Evolutionary conservation across 345 rosid genomes (phyloP).

Genomic region (Triadica sebifera): DNA sequence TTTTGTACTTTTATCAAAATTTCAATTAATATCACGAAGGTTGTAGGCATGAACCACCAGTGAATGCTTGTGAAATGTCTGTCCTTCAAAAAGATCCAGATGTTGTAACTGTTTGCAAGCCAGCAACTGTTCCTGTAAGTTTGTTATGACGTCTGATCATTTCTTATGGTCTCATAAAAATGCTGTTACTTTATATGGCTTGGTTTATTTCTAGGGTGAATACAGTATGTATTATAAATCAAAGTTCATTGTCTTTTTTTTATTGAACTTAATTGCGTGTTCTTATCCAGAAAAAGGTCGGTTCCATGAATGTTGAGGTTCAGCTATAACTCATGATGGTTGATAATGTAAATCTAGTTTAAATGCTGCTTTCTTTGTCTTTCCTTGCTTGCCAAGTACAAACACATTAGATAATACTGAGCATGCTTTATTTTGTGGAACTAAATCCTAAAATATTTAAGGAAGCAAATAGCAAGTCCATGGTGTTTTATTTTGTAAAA

Average conservation of each 20-base stretch:
- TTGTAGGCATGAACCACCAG: conserved; percentile 93
- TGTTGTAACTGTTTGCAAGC: conserved; percentile 81
- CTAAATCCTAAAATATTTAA: background rate
- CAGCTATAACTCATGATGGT: background rate
- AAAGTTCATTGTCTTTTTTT: background rate
- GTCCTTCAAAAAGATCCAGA: conserved; percentile 67
- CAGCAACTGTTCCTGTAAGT: conserved; percentile 87
- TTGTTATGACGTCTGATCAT: background rate
- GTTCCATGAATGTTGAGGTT: background rate
- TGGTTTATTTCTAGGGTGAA: background rate
- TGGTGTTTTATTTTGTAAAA: background rate
- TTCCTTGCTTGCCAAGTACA: background rate
- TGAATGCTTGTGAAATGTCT: conserved; percentile 54
- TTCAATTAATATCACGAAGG: conserved; percentile 35
- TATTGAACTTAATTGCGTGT: background rate
- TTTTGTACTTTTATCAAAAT: conserved; percentile 20
- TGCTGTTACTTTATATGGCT: background rate
- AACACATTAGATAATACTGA: background rate
- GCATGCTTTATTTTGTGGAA: background rate
- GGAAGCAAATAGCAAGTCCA: background rate
- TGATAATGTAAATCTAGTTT: background rate
- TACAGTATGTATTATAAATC: background rate
- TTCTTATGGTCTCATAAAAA: background rate
- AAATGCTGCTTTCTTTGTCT: background rate
- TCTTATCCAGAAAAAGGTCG: background rate